A percentile compares a stretch with the other conserved stretches of the same genome.
phyloP scores from a whole-genome alignment of 2,329 filamentous ascomycete species.

The Aspergillus costaricaensis region DNA sequence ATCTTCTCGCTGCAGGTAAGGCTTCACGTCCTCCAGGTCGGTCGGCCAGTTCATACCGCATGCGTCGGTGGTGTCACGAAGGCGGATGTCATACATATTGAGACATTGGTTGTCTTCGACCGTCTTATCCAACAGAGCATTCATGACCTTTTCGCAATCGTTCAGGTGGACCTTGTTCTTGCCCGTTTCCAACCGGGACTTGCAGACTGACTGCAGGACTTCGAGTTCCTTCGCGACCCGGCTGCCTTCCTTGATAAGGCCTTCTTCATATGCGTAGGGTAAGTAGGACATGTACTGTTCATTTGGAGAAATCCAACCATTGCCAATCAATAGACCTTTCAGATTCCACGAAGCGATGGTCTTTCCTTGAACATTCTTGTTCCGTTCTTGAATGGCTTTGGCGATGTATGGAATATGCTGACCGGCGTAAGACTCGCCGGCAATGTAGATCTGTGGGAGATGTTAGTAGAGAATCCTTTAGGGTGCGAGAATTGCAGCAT shows the following conservation, averaged over 20 bases:
- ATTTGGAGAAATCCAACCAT: conserved; percentile 90
- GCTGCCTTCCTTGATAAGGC: conserved; percentile 68
- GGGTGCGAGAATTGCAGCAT: conserved; percentile 44
- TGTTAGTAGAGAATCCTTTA: conserved; percentile 12
- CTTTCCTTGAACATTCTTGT: conserved; percentile 58
- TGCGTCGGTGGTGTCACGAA: conserved; percentile 75
- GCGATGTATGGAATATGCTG: conserved; percentile 98
- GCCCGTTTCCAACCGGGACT: conserved; percentile 59
- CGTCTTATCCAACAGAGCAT: conserved; percentile 69
- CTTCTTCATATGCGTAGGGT: conserved; percentile 74
- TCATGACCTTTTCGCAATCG: conserved; percentile 76
- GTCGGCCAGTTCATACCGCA: conserved; percentile 99
- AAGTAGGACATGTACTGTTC: conserved; percentile 92
- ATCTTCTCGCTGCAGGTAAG: conserved; percentile 81
- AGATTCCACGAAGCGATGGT: conserved; percentile 68
- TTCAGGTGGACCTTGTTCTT: conserved; percentile 66
- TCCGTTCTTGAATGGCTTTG: conserved; percentile 84
- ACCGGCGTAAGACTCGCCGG: conserved; percentile 94
- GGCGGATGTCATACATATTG: conserved; percentile 97
- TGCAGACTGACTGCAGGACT: conserved; percentile 67
- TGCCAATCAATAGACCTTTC: conserved; percentile 86
- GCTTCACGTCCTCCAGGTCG: conserved; percentile 73
- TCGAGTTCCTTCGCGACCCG: conserved; percentile 67
- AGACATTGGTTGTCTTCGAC: conserved; percentile 62
- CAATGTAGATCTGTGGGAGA: conserved; percentile 74